Percentiles rank a stretch among this genome's conserved stretches.
phyloP scores from a whole-genome alignment of 495 filamentous ascomycete genomes.

The Oidiodendron maius region DNA sequence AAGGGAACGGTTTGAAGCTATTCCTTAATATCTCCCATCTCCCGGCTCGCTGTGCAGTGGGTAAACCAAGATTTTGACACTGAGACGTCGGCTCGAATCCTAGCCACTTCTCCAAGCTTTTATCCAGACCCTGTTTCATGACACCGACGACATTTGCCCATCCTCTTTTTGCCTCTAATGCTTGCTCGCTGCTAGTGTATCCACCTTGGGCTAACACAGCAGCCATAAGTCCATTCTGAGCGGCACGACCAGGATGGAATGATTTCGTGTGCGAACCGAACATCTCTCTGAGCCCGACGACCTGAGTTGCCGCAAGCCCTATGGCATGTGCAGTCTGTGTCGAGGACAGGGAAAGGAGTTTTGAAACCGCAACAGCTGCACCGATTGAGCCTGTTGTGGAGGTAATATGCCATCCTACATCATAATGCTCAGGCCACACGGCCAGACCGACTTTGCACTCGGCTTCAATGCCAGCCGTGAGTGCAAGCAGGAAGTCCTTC shows the following conservation, averaged over 20 bases:
- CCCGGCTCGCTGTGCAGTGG: slow-evolving; percentile 18
- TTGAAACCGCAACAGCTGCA: slow-evolving; percentile 43
- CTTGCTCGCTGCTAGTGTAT: slow-evolving; percentile 39
- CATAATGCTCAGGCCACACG: slow-evolving; percentile 49
- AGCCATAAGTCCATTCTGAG: slow-evolving; percentile 45
- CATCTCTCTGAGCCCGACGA: slow-evolving; percentile 44
- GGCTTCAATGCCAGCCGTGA: slow-evolving; percentile 46
- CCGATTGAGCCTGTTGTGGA: slow-evolving; percentile 46
- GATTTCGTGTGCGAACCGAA: slow-evolving; percentile 52
- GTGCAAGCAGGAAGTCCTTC: slow-evolving; percentile 39
- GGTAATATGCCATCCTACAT: slow-evolving; percentile 52
- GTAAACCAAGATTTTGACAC: slow-evolving; percentile 14
- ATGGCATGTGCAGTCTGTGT: slow-evolving; percentile 43
- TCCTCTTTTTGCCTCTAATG: slow-evolving; percentile 46
- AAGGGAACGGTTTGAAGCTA: slow-evolving; percentile 51
- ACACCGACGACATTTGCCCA: slow-evolving; percentile 45
- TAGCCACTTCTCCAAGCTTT: slow-evolving; percentile 25
- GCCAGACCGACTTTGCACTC: slow-evolving; percentile 43
- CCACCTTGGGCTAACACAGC: slow-evolving; percentile 40
- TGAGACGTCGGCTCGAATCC: slow-evolving; percentile 7
- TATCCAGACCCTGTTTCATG: slow-evolving; percentile 28
- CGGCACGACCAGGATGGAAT: slow-evolving; percentile 46
- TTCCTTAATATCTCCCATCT: slow-evolving; percentile 47
- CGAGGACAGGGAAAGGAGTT: slow-evolving; percentile 31
- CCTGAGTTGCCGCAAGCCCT: slow-evolving; percentile 46